A percentile compares a stretch with the other conserved stretches of the same genome.
These are phyloP conservation scores for Hibiscus mutabilis DNA, from an alignment of 345 rosid genomes.

Conservation along the genomic window DNA sequence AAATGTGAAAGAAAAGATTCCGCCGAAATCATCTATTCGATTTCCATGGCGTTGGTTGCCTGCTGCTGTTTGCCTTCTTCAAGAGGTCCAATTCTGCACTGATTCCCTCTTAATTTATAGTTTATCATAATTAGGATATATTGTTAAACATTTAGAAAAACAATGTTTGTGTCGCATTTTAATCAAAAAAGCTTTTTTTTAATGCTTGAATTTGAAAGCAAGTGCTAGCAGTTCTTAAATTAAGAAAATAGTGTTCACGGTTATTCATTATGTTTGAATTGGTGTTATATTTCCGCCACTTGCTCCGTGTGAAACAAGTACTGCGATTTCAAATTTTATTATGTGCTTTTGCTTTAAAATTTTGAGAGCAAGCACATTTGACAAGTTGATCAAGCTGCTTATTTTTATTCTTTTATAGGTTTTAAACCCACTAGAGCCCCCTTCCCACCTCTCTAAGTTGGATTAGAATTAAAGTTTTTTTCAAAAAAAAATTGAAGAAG, in stretches of 20 bases:
- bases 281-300: neutral
- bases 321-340: neutral
- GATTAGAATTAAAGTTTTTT: too few relatives aligned
- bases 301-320: neutral
- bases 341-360: neutral
- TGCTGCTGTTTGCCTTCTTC: conserved; percentile 90
- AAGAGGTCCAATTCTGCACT: conserved; percentile 54
- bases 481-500: neutral
- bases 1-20: conserved; percentile 54
- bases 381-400: too few relatives aligned
- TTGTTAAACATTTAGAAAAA: neutral
- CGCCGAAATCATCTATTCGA: conserved; percentile 67
- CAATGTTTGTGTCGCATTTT: neutral
- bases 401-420: too few relatives aligned
- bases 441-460: too few relatives aligned
- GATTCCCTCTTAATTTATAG: neutral
- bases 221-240: neutral
- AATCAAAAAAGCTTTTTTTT: neutral
- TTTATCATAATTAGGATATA: neutral
- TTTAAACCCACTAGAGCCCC: too few relatives aligned
- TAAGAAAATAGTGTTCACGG: neutral
- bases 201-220: neutral
- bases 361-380: neutral
- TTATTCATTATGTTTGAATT: neutral
- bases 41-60: conserved; percentile 88